These are phyloP conservation scores for Toxicodendron radicans DNA, from an alignment of 345 rosid genomes.

Conservation along the genomic window DNA sequence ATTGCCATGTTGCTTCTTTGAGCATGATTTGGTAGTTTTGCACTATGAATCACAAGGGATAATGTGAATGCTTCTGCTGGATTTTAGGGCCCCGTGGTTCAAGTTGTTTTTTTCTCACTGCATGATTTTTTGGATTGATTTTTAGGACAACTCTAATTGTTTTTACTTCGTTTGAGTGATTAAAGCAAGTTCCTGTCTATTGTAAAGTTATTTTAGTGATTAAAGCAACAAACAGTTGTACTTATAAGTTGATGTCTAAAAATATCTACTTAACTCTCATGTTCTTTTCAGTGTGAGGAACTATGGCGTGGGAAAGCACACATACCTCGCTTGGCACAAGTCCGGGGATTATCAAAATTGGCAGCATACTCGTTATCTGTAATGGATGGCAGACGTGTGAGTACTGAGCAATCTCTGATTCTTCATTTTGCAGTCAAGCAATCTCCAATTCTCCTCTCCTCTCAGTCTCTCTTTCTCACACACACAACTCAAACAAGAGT, in stretches of 20 bases:
- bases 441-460: background rate
- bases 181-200: background rate
- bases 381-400: conserved; percentile 54
- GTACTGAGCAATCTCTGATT: conserved; percentile 15
- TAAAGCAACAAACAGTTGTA: background rate
- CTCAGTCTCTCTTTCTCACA: background rate
- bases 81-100: background rate
- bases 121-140: background rate
- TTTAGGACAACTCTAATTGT: background rate
- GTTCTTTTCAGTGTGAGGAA: conserved; percentile 45
- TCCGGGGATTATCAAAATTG: conserved; percentile 50
- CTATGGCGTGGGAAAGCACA: conserved; percentile 62
- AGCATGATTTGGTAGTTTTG: conserved; percentile 12
- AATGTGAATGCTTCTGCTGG: background rate
- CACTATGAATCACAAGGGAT: background rate
- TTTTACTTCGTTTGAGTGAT: background rate
- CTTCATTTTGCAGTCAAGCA: background rate
- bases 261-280: conserved; percentile 9
- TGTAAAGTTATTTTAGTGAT: background rate
- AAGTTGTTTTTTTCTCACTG: background rate
- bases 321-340: conserved; percentile 50
- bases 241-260: background rate
- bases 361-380: conserved; percentile 57
- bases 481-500: background rate
- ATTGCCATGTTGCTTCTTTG: background rate